These are phyloP conservation scores for Biscogniauxia mediterranea DNA, from an alignment of 2,329 filamentous ascomycete species.

Conservation along the genomic window DNA sequence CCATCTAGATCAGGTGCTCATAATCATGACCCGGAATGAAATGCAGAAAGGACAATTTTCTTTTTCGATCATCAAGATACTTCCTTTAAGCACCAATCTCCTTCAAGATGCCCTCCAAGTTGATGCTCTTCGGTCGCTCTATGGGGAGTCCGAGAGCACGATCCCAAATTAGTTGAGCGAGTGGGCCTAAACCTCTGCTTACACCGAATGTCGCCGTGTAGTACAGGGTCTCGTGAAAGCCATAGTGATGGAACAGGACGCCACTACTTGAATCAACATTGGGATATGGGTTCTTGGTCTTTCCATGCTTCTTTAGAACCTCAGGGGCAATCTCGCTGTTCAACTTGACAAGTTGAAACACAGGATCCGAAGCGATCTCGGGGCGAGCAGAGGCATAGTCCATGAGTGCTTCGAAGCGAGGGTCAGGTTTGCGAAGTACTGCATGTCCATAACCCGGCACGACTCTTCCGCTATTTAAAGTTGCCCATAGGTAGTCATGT, in stretches of 20 bases:
- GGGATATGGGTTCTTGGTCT: slow-evolving; percentile 97
- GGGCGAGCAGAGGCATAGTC: slow-evolving; percentile 85
- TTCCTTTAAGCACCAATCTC: slow-evolving; percentile 43
- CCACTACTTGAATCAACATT: slow-evolving; percentile 94
- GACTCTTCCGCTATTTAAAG: slow-evolving; percentile 89
- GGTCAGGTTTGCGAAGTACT: slow-evolving; percentile 93
- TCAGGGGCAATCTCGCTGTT: slow-evolving; percentile 89
- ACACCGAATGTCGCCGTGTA: slow-evolving; percentile 77
- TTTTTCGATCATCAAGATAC: slow-evolving; percentile 10
- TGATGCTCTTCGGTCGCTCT: slow-evolving; percentile 97
- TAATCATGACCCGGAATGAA: background rate
- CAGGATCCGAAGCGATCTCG: slow-evolving; percentile 80
- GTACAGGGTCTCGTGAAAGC: slow-evolving; percentile 95
- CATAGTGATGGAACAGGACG: slow-evolving; percentile 96
- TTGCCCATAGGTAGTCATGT: slow-evolving; percentile 86
- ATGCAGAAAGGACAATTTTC: slow-evolving; percentile 15
- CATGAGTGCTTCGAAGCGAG: slow-evolving; percentile 94
- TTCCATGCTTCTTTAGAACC: slow-evolving; percentile 91
- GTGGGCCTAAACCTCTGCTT: slow-evolving; percentile 73
- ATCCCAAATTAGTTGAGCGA: slow-evolving; percentile 96
- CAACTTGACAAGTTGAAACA: slow-evolving; percentile 91
- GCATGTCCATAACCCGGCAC: slow-evolving; percentile 95
- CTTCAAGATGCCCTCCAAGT: slow-evolving; percentile 81
- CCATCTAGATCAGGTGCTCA: background rate
- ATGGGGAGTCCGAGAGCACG: slow-evolving; percentile 90